Percentiles rank a stretch among this genome's conserved stretches.
Evolutionary conservation across 495 filamentous ascomycete species (phyloP).

Genomic region (Cladorrhinum samala): DNA sequence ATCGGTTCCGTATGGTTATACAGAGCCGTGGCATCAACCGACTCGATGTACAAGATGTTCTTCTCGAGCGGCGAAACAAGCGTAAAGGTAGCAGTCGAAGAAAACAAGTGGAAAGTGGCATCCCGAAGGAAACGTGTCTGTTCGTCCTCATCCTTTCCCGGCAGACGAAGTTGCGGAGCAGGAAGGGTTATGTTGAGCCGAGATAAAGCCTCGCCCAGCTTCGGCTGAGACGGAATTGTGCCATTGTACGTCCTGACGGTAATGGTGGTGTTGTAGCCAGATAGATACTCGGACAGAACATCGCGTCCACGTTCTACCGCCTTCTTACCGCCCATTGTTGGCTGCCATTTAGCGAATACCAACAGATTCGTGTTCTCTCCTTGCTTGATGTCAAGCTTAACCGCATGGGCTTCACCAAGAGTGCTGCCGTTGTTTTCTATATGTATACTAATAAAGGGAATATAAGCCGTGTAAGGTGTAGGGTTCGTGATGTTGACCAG

Average conservation of each 20-base stretch:
- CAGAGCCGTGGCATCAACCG: conserved; percentile 74
- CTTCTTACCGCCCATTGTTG: conserved; percentile 53
- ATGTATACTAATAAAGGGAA: conserved; percentile 74
- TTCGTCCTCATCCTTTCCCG: conserved; percentile 44
- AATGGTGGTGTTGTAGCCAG: conserved; percentile 76
- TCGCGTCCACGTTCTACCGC: conserved; percentile 59
- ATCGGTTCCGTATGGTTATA: conserved; percentile 74
- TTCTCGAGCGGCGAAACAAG: conserved; percentile 69
- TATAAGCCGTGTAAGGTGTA: conserved; percentile 68
- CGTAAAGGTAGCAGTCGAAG: conserved; percentile 79
- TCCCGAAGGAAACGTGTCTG: conserved; percentile 68
- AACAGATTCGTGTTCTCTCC: conserved; percentile 68
- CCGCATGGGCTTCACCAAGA: conserved; percentile 65
- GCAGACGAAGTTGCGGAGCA: conserved; percentile 22
- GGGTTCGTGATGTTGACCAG: conserved; percentile 82
- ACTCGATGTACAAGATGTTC: conserved; percentile 66
- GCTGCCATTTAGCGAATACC: conserved; percentile 70
- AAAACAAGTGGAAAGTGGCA: conserved; percentile 79
- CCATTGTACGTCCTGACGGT: conserved; percentile 60
- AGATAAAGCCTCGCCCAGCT: conserved; percentile 66
- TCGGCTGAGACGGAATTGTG: conserved; percentile 68
- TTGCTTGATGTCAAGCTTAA: conserved; percentile 51
- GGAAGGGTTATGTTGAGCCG: conserved; percentile 37
- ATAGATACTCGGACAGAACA: conserved; percentile 78
- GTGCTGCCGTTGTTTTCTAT: conserved; percentile 65